Conservation (phyloP, 345 rosid species). For the Heritiera fomes region DNA sequence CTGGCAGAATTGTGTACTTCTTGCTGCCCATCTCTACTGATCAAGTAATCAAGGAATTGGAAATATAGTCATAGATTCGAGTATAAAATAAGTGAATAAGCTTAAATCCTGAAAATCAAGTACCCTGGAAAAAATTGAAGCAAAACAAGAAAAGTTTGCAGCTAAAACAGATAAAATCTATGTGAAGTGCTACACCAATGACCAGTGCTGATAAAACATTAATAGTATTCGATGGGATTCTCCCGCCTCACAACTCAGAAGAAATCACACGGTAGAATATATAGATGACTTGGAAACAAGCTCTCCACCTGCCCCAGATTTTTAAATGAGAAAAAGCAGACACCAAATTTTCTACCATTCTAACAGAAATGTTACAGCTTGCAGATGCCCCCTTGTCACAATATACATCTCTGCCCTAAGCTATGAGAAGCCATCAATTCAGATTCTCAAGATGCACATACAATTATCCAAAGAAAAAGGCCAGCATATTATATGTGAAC, state of each 20-base stretch:
- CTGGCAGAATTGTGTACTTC: neutral
- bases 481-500: too few species aligned
- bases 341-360: neutral
- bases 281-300: neutral
- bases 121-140: neutral
- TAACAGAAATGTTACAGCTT: neutral
- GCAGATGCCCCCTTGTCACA: neutral
- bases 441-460: neutral
- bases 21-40: neutral
- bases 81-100: neutral
- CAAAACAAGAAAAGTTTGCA: neutral
- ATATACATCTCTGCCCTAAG: neutral
- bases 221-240: neutral
- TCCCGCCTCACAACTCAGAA: neutral
- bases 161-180: neutral
- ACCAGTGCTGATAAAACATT: too few species aligned
- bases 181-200: neutral
- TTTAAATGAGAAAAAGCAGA: neutral
- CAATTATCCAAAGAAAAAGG: neutral
- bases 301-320: neutral
- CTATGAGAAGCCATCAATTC: slow-evolving; percentile 2
- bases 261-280: slow-evolving; percentile 3
- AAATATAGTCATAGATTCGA: neutral
- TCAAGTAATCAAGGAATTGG: neutral
- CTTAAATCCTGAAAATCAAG: neutral